phyloP scores from a whole-genome alignment of 805 yeast species.

The Pichia manshurica region DNA sequence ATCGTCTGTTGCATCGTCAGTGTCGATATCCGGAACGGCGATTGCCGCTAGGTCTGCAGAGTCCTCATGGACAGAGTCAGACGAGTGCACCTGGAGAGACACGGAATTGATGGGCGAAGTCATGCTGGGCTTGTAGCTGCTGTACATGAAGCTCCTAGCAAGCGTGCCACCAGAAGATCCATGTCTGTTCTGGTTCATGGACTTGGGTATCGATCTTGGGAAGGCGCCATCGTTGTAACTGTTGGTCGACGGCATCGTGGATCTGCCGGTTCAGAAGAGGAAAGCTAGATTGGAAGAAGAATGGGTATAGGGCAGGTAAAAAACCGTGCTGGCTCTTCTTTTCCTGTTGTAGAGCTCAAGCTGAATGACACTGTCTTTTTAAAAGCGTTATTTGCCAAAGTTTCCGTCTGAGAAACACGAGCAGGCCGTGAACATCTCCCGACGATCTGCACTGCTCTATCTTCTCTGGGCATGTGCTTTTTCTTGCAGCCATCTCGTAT shows the following conservation, averaged over 20 bases:
- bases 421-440: no score
- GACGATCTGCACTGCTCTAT: no score
- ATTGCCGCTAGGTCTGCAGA: conserved; percentile 52
- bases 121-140: conserved; percentile 26
- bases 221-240: not conserved
- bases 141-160: conserved; percentile 37
- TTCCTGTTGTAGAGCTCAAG: no score
- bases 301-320: no score
- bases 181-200: conserved; percentile 3
- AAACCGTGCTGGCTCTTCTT: no score
- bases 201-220: conserved; percentile 7
- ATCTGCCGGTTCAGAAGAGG: not conserved
- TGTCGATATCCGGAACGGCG: conserved; percentile 39
- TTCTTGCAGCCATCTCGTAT: no score
- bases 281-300: no score
- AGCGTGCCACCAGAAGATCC: conserved; percentile 26
- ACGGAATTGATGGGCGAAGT: conserved; percentile 30
- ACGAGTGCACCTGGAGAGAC: conserved; percentile 36
- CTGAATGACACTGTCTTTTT: no score
- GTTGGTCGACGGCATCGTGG: not conserved
- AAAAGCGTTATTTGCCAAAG: no score
- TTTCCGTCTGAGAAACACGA: no score
- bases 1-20: not conserved
- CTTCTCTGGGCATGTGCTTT: no score
- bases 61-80: conserved; percentile 48